Percentiles rank a stretch among this genome's conserved stretches.
phyloP scores from a whole-genome alignment of 129 eudicot species.

The Flaveria linearis region DNA sequence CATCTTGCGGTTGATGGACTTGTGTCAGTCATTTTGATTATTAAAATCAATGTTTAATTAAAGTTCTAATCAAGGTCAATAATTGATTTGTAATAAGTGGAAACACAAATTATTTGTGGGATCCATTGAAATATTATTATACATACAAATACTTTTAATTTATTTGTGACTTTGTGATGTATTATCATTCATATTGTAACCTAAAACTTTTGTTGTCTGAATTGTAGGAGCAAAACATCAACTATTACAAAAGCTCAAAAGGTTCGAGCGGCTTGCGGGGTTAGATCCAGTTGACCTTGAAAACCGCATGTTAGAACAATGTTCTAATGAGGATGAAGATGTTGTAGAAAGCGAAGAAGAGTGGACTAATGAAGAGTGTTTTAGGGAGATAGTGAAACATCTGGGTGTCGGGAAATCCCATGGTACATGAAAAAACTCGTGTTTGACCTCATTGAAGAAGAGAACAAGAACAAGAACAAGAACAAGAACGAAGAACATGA shows the following conservation, averaged over 20 bases:
- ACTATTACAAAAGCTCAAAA: conserved; percentile 64
- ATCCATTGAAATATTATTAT: conserved; percentile 2
- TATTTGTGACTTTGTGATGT: not conserved
- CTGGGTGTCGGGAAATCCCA: conserved; percentile 30
- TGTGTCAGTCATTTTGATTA: conserved; percentile 37
- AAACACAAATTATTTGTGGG: conserved; percentile 31
- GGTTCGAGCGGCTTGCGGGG: conserved; percentile 80
- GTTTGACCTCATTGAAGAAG: conserved; percentile 59
- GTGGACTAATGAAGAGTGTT: conserved; percentile 1
- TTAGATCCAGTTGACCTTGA: conserved; percentile 85
- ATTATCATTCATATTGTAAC: not conserved
- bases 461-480: conserved; percentile 25
- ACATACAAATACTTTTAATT: not conserved
- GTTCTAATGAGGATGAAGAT: conserved; percentile 32
- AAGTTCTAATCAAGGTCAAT: conserved; percentile 26
- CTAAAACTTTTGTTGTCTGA: not conserved
- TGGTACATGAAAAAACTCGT: conserved; percentile 60
- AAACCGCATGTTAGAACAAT: conserved; percentile 59
- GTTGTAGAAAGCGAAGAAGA: conserved; percentile 27
- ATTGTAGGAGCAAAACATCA: conserved; percentile 69
- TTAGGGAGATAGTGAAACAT: conserved; percentile 34
- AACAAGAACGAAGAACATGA: conserved; percentile 24
- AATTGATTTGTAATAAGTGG: conserved; percentile 32
- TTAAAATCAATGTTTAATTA: not conserved
- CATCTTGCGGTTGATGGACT: conserved; percentile 28